Conservation (phyloP, 148 eudicot genomes). For the Rhododendron molle region DNA sequence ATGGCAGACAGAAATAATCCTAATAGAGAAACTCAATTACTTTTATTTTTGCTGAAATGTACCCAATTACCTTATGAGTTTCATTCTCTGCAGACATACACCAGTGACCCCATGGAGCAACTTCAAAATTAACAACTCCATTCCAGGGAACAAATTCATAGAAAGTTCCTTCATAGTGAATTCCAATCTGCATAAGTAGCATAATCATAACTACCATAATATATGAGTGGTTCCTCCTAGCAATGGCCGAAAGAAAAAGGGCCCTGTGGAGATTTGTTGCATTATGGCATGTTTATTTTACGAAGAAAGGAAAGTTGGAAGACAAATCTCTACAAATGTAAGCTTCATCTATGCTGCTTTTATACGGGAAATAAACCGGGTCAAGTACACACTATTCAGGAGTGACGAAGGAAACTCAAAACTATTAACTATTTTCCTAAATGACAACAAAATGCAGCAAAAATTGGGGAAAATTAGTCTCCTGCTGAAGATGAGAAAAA, state of each 20-base stretch:
- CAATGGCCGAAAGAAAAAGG: neutral
- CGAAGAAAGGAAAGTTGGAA: neutral
- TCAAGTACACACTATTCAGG: neutral
- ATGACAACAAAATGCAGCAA: neutral
- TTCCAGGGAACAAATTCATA: constrained; percentile 98
- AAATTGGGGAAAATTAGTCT: neutral
- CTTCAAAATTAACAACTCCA: constrained; percentile 74
- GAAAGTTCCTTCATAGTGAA: constrained; percentile 77
- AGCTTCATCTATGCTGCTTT: neutral
- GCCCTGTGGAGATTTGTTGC: neutral
- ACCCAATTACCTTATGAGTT: constrained; percentile 47
- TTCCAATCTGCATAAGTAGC: constrained; percentile 56
- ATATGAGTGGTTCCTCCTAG: neutral
- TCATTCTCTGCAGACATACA: constrained; percentile 65
- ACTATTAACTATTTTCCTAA: neutral
- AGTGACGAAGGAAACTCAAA: neutral
- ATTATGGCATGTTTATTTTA: neutral
- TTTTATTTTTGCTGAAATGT: neutral
- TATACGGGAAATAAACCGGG: neutral
- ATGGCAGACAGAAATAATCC: neutral
- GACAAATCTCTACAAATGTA: neutral
- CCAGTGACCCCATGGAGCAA: constrained; percentile 83
- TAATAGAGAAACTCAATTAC: neutral
- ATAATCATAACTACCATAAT: neutral
- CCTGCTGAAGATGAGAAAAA: neutral